Evolutionary conservation across 768 basidiomycete species (phyloP).

Genomic region (Suillus bovinus): DNA sequence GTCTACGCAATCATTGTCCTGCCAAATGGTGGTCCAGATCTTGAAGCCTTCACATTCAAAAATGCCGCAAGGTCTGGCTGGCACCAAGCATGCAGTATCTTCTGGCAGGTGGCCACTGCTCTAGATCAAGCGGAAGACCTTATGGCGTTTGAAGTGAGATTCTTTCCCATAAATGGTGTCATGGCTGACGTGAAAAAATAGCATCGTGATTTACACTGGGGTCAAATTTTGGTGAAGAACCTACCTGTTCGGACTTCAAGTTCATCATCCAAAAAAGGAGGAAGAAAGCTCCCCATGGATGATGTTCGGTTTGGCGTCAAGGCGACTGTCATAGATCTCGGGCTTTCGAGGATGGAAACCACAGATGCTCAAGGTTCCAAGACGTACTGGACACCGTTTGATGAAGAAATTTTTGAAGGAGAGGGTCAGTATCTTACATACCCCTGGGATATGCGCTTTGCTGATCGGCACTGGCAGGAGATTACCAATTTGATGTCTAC

Average conservation of each 20-base stretch:
- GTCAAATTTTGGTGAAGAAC: constrained; percentile 86
- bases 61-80: constrained; percentile 63
- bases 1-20: constrained; percentile 89
- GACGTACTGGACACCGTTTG: constrained; percentile 77
- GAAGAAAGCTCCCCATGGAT: constrained; percentile 56
- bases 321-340: constrained; percentile 92
- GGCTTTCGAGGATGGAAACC: constrained; percentile 82
- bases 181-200: constrained; percentile 32
- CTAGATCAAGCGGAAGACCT: constrained; percentile 79
- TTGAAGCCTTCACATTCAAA: constrained; percentile 80
- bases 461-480: constrained; percentile 48
- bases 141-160: constrained; percentile 82
- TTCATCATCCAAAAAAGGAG: constrained; percentile 36
- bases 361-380: constrained; percentile 46
- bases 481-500: constrained; percentile 95
- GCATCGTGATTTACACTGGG: constrained; percentile 99
- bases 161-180: not conserved
- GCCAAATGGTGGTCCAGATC: constrained; percentile 86
- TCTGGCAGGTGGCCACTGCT: constrained; percentile 86
- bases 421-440: constrained; percentile 54
- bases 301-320: constrained; percentile 63
- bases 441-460: not conserved
- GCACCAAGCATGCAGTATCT: constrained; percentile 84
- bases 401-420: constrained; percentile 89
- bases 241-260: constrained; percentile 37